Evolutionary conservation across 2,329 filamentous ascomycete genomes (phyloP), one percentile per base, ranked within the genome.

Genomic region (Xylaria digitata): DNA sequence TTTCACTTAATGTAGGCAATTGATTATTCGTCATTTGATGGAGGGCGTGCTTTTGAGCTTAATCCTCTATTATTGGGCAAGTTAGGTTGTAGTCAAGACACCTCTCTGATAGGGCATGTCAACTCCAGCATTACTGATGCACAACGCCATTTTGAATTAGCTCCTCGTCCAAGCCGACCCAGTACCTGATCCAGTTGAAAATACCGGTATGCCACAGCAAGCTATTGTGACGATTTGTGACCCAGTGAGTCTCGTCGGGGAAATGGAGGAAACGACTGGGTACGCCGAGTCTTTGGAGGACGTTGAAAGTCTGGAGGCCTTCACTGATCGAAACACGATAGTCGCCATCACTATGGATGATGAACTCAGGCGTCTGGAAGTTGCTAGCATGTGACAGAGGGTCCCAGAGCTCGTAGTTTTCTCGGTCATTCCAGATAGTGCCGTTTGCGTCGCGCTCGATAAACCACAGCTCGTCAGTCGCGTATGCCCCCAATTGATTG

Each of bases 121-220:
- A n/a, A n/a, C 13, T 42, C 21, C 11, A 7, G 11, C n/a, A 49
- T 42, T 53, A 67, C 45, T 66, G 62, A 23, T 66, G 66, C 7
- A 68, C 37, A 23, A 68, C 63, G 1, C 52, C 54, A 3, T 68
- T 63, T 40, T 68, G 58, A 19, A 59, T 68, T 3, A 68, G 66
- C 49, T 66, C 53, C 43, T 59, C 48, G 9, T 68, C 66, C 4
- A 68, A 53, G 5, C 63, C 63, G 9, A 66, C 66, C 63, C 63
- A 68, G 43, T 66, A 62, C n/a, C 49, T 49, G 26, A 68, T 68
- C 66, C 66, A 68, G n/a, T 68, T 68, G 42, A 63, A 68, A 30
- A 68, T 68, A 21, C 53, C 37, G 11, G 21, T 23, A 60, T 68
- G 66, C 66, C 66, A 68, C 34, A 68, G 13, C 26, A 62, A 34